Percentiles rank a stretch among this genome's conserved stretches.
Evolutionary conservation across 495 filamentous ascomycete species (phyloP).

Genomic region (Neurospora pannonica): DNA sequence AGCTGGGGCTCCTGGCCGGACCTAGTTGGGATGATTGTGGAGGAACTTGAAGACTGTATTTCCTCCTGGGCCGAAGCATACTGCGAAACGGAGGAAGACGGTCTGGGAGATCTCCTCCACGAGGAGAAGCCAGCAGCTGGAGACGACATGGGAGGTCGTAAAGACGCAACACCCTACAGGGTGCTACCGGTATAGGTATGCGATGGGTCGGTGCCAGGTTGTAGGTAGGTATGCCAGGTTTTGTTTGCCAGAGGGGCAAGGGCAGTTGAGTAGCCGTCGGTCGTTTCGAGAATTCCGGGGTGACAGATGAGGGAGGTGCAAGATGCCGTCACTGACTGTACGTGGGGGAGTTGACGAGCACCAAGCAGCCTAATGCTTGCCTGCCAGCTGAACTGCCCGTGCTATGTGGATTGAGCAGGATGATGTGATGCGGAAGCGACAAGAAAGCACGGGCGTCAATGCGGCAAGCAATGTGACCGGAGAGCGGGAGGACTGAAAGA

Average conservation of each 20-base stretch:
- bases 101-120: conserved; percentile 25
- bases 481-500: not conserved
- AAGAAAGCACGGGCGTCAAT: not conserved
- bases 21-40: conserved; percentile 10
- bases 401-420: not conserved
- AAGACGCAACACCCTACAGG: not conserved
- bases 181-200: not conserved
- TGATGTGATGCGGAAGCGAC: not conserved
- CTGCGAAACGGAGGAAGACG: conserved; percentile 26
- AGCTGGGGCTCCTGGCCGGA: conserved; percentile 10
- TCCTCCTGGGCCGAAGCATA: conserved; percentile 17
- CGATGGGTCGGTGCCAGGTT: not conserved
- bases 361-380: not conserved
- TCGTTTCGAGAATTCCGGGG: not conserved
- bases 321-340: not conserved
- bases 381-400: not conserved
- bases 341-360: not conserved
- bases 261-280: not conserved
- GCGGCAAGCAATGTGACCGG: not conserved
- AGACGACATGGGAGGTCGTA: conserved; percentile 18
- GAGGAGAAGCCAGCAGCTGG: conserved; percentile 25
- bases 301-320: not conserved
- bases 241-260: not conserved
- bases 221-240: not conserved
- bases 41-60: conserved; percentile 5